These are phyloP conservation scores for Chromosphaera perkinsii DNA, from an alignment of 208 protist genomes.

Conservation along the genomic window DNA sequence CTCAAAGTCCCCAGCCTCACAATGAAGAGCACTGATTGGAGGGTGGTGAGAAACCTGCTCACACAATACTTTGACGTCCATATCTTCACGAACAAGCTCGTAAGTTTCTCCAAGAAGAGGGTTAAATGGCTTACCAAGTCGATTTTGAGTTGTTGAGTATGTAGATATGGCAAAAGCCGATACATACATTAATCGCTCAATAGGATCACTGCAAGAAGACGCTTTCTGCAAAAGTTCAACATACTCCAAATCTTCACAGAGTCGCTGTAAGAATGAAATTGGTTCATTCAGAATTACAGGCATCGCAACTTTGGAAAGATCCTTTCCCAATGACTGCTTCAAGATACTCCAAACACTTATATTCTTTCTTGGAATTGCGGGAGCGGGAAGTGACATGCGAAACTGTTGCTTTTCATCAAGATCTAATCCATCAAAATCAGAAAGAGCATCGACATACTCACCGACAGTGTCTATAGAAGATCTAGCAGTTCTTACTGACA, in stretches of 20 bases:
- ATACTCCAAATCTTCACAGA: constrained; percentile 41
- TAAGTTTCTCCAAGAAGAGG: constrained; percentile 45
- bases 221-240: constrained; percentile 26
- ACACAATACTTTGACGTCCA: background rate
- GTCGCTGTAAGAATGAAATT: constrained; percentile 26
- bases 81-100: constrained; percentile 5
- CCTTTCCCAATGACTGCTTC: constrained; percentile 26
- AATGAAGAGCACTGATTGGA: constrained; percentile 22
- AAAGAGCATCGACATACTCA: background rate
- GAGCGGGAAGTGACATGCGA: no score
- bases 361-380: no score
- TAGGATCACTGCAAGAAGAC: background rate
- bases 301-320: constrained; percentile 32
- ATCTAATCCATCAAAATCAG: no score
- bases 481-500: background rate
- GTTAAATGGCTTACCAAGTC: constrained; percentile 43
- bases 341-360: constrained; percentile 22
- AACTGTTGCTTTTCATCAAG: no score
- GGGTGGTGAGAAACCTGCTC: constrained; percentile 33
- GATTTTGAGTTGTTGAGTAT: constrained; percentile 18
- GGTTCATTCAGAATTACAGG: constrained; percentile 45
- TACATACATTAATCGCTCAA: constrained; percentile 17
- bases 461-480: background rate
- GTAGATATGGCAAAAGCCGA: constrained; percentile 22
- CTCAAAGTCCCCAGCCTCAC: constrained; percentile 12